Percentiles rank a stretch among this genome's conserved stretches.
Evolutionary conservation across 2,329 filamentous ascomycete species (phyloP).

Genomic region (Fusarium poae): DNA sequence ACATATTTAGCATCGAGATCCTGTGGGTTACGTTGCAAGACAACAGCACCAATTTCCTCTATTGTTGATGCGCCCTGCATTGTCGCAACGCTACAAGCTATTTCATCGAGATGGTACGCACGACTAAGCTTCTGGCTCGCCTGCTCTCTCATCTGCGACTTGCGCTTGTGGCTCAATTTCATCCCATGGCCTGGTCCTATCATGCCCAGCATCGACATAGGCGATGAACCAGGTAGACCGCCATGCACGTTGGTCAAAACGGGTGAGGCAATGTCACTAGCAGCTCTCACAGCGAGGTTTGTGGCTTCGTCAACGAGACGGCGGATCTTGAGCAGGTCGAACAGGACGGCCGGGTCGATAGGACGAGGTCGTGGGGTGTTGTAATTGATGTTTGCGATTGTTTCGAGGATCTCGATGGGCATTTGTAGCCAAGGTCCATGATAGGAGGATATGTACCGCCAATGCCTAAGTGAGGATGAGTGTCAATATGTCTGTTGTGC

Average conservation of each 20-base stretch:
- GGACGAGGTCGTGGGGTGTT: constrained; percentile 80
- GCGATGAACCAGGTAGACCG: constrained; percentile 43
- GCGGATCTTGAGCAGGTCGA: constrained; percentile 86
- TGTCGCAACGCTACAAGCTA: constrained; percentile 83
- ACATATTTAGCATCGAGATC: constrained; percentile 85
- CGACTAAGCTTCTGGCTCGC: constrained; percentile 81
- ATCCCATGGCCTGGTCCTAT: constrained; percentile 68
- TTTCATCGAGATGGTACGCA: constrained; percentile 85
- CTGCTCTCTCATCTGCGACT: constrained; percentile 83
- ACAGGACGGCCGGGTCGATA: constrained; percentile 84
- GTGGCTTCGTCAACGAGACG: constrained; percentile 84
- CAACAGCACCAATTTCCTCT: constrained; percentile 80
- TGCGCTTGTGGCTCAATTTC: constrained; percentile 80
- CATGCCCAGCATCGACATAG: constrained; percentile 40
- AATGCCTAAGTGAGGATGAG: constrained; percentile 70
- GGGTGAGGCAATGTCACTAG: constrained; percentile 77
- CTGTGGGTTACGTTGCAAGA: constrained; percentile 76
- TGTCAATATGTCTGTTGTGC: constrained; percentile 22
- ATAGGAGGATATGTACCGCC: constrained; percentile 86
- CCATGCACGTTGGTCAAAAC: constrained; percentile 69
- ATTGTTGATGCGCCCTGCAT: constrained; percentile 85
- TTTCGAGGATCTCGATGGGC: constrained; percentile 82
- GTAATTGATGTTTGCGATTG: constrained; percentile 83
- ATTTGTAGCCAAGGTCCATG: constrained; percentile 87
- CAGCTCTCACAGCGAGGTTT: constrained; percentile 80